phyloP scores from a whole-genome alignment of 2,329 filamentous ascomycete species.

The Pseudohalonectria lignicola region DNA sequence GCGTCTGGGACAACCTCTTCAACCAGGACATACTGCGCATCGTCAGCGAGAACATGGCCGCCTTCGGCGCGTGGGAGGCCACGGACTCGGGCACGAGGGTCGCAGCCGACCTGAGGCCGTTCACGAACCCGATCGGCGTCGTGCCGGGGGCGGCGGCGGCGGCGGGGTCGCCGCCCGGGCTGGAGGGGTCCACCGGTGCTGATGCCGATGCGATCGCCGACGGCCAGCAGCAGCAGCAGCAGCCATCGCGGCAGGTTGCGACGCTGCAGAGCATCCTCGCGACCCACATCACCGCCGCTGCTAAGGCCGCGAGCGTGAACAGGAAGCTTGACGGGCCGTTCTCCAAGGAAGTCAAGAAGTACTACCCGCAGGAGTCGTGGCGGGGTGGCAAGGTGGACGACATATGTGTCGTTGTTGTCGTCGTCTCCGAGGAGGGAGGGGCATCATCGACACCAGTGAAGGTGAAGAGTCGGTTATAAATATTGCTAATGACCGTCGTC shows the following conservation, averaged over 20 bases:
- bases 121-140: constrained; percentile 3
- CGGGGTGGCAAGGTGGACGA: constrained; percentile 92
- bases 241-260: constrained; percentile 7
- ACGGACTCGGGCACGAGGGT: constrained; percentile 52
- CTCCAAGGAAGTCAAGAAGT: constrained; percentile 83
- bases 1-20: constrained; percentile 91
- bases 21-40: constrained; percentile 80
- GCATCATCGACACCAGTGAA: too few species aligned
- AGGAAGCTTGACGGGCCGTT: constrained; percentile 81
- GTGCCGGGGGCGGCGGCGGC: constrained; percentile 16
- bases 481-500: too few species aligned
- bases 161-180: constrained; percentile 17
- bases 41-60: constrained; percentile 66
- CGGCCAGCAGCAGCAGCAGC: constrained; percentile 9
- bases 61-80: constrained; percentile 62
- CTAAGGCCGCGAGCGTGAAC: constrained; percentile 77
- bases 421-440: constrained; percentile 50
- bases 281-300: constrained; percentile 66
- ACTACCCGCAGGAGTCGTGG: constrained; percentile 79
- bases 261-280: constrained; percentile 73
- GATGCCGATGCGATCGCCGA: constrained; percentile 14
- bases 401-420: constrained; percentile 74
- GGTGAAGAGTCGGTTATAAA: too few species aligned
- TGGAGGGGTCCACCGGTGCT: constrained; percentile 27
- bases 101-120: constrained; percentile 41